phyloP scores from a whole-genome alignment of 495 filamentous ascomycete species.

The Neurospora sp. region DNA sequence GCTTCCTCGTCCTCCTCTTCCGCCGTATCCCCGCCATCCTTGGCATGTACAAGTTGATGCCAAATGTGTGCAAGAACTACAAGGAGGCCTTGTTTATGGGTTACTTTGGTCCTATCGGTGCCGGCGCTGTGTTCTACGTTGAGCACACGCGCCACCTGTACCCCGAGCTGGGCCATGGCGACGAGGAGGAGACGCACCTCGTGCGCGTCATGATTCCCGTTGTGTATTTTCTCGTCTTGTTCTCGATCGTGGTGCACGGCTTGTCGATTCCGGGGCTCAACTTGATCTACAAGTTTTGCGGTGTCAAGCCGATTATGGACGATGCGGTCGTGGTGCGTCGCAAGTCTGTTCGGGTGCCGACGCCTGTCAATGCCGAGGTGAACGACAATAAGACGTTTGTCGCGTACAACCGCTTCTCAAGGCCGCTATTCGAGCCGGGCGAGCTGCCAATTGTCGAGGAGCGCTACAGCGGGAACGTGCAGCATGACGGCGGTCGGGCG shows the following conservation, averaged over 20 bases:
- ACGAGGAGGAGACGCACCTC: slow-evolving; percentile 41
- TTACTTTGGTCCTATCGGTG: slow-evolving; percentile 86
- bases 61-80: slow-evolving; percentile 51
- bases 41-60: slow-evolving; percentile 52
- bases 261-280: slow-evolving; percentile 46
- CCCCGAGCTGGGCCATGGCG: slow-evolving; percentile 39
- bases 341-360: slow-evolving; percentile 38
- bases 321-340: slow-evolving; percentile 41
- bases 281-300: slow-evolving; percentile 32
- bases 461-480: neutral
- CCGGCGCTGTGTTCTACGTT: slow-evolving; percentile 78
- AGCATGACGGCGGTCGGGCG: neutral
- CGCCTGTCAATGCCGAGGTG: slow-evolving; percentile 41
- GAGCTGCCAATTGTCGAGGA: slow-evolving; percentile 14
- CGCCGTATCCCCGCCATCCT: slow-evolving; percentile 32
- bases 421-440: slow-evolving; percentile 22
- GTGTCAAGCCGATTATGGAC: slow-evolving; percentile 39
- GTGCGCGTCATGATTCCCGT: slow-evolving; percentile 41
- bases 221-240: slow-evolving; percentile 50
- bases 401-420: slow-evolving; percentile 47
- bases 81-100: slow-evolving; percentile 67
- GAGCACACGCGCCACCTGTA: slow-evolving; percentile 48
- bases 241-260: slow-evolving; percentile 49
- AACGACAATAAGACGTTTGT: slow-evolving; percentile 33
- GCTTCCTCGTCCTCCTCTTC: slow-evolving; percentile 65